Base-by-base conservation (phyloP, 2,329 filamentous ascomycete species). In the Sordariomycetes sp. region DNA sequence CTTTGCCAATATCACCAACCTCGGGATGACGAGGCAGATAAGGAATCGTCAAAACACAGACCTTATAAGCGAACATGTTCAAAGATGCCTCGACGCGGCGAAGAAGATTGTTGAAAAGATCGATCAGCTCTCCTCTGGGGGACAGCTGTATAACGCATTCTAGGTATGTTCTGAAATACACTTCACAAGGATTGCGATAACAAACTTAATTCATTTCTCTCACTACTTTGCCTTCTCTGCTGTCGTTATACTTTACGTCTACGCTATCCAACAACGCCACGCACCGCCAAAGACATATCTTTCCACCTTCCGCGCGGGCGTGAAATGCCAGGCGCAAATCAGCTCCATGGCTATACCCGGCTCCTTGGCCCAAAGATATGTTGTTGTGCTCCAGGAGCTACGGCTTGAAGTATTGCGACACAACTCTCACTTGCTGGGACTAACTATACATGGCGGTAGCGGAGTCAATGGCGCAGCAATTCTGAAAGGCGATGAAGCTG, bases 221-320 rank as follows among this genome's bases (percentile, higher is more conserved):
- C 71, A 72, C 25, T 76, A 76, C 57, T 73, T 72, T 56, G 72
- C 69, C 1, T 76, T 76, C 52, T 74, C 66, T 13, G 74, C 74
- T 0, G 69, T 73, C 2, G 71, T 74, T 1, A 67, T 76, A 1
- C 63, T 76, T 2, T 76, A 76, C 57, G 69, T 76, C 3, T 73
- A 72, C 50, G 68, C 69, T 4, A 75, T 76, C 10, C 73, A 64
- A 70, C 35, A 60, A 67, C 1, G 60, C 64, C 61, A 64, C 2
- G 60, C 64, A 36, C 63, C 66, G 28, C 63, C 61, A 2, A 59
- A 64, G 3, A 56, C 58, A 0, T 68, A 70, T 32, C 8, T 45
- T 15, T 2, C 39, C 2, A 17, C 39, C 8, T 69, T 75, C 20
- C 60, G 65, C 15, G 69, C 68, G 1, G 74, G 73, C 0, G 66